Percentiles rank a stretch among this genome's conserved stretches.
These are phyloP conservation scores for Straminergon stramineum DNA, from an alignment of 225 moss, liverwort and hornwort species.

Conservation along the genomic window DNA sequence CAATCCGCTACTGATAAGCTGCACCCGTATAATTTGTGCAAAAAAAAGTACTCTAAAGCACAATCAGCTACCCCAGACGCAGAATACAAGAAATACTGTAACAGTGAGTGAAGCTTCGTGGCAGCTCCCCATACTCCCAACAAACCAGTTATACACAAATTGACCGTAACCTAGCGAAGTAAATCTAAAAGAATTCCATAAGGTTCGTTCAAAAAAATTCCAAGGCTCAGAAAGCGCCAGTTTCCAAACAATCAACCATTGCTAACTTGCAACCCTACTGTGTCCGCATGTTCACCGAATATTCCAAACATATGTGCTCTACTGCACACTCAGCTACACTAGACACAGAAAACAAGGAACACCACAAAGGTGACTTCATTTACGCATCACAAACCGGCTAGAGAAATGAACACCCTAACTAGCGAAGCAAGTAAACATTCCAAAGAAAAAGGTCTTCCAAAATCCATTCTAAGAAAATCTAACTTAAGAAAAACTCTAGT, in stretches of 20 bases:
- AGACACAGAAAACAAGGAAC: neutral
- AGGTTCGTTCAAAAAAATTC: neutral
- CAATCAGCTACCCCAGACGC: neutral
- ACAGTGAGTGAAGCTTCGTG: neutral
- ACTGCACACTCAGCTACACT: neutral
- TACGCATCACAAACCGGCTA: neutral
- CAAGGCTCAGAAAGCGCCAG: neutral
- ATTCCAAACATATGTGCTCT: neutral
- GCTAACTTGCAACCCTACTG: neutral
- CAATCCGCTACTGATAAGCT: neutral
- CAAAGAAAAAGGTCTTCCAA: neutral
- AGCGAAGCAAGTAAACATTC: neutral
- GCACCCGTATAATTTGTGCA: neutral
- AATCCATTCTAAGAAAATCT: neutral
- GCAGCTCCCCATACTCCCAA: neutral
- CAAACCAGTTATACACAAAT: neutral
- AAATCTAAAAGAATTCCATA: no score
- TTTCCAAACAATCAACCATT: neutral
- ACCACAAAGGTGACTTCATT: neutral
- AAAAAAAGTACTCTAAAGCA: neutral
- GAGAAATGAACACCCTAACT: neutral
- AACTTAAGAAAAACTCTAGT: neutral
- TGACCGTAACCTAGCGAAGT: neutral
- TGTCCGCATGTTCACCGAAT: neutral
- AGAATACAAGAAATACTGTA: neutral